Evolutionary conservation across 805 yeast species (phyloP), one percentile per base, ranked within the genome.

Genomic region (Metschnikowia noctiluminum): DNA sequence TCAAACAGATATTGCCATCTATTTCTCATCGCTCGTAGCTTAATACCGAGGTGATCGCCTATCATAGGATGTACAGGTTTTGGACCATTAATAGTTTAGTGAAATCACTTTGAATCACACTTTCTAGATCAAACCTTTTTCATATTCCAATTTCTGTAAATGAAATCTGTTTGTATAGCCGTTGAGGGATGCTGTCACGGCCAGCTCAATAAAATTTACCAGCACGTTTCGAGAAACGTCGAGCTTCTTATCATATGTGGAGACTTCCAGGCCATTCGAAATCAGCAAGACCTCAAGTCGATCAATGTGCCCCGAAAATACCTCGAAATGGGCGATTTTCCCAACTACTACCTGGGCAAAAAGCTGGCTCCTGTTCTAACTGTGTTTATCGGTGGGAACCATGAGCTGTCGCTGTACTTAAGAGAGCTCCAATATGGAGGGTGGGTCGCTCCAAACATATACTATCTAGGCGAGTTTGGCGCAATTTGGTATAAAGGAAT

Each of bases 141-240:
- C 21, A 21, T 21, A 3, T 21, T 21, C 21, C 21, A 3, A 21
- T 21, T 21, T 21, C 4, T 21, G 21, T 28, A 5, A 8, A 46
- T 46, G 49, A 46, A 46, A n/a, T 21, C 45, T 28, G 50, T 66
- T 26, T 61, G 58, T 31, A 66, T 90, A 13, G 96, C 95, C 6
- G 75, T 90, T 0, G 90, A 87, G 61, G 97, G 97, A 9, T 91
- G 97, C 61, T 82, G 95, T 55, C 97, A 91, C 65, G 96, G 97
- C 2, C 84, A 80, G 45, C 74, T 91, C 35, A 69, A 81, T 52
- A 56, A 61, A 13, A 84, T 90, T 2, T 89, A 89, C 59, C 42
- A 58, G 5, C 39, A 53, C 43, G 51, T 39, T 8, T 51, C 49
- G 27, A 49, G 39, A 2, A 43, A 54, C 1, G 62, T 58, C 9